Evolutionary conservation across 495 filamentous ascomycete genomes (phyloP).

Genomic region (Neurospora intermedia): DNA sequence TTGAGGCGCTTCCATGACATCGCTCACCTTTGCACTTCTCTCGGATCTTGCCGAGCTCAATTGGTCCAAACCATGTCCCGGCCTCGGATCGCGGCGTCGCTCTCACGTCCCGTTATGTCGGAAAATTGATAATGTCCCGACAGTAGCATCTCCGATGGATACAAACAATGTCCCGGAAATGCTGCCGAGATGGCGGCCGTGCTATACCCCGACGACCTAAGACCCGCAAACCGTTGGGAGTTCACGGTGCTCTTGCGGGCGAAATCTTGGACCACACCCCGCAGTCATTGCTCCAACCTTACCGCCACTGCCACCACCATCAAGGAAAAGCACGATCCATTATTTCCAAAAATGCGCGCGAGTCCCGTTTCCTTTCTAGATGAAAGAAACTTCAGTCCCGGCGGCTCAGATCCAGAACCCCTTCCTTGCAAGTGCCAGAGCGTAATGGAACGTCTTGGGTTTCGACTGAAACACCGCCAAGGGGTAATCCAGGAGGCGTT

Average conservation of each 20-base stretch:
- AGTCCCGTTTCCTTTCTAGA: too few relatives aligned
- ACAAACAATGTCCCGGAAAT: background rate
- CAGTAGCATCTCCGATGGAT: background rate
- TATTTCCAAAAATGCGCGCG: too few relatives aligned
- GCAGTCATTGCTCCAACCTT: too few relatives aligned
- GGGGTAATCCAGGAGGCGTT: slow-evolving; percentile 9
- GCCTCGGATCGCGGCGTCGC: background rate
- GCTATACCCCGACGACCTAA: background rate
- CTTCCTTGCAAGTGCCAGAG: background rate
- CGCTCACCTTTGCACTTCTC: background rate
- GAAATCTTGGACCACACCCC: background rate
- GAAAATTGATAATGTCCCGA: background rate
- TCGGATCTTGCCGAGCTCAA: background rate
- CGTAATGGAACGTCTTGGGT: slow-evolving; percentile 22
- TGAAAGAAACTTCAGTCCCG: background rate
- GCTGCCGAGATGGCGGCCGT: background rate
- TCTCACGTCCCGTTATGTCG: background rate
- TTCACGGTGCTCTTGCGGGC: background rate
- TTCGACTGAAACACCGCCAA: slow-evolving; percentile 29
- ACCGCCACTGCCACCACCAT: too few relatives aligned
- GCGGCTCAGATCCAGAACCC: background rate
- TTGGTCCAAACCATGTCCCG: background rate
- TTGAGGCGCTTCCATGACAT: background rate
- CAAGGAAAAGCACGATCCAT: too few relatives aligned
- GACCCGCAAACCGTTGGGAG: background rate